phyloP scores from a whole-genome alignment of 2,329 filamentous ascomycete genomes.

The Malbranchea zuffiana region DNA sequence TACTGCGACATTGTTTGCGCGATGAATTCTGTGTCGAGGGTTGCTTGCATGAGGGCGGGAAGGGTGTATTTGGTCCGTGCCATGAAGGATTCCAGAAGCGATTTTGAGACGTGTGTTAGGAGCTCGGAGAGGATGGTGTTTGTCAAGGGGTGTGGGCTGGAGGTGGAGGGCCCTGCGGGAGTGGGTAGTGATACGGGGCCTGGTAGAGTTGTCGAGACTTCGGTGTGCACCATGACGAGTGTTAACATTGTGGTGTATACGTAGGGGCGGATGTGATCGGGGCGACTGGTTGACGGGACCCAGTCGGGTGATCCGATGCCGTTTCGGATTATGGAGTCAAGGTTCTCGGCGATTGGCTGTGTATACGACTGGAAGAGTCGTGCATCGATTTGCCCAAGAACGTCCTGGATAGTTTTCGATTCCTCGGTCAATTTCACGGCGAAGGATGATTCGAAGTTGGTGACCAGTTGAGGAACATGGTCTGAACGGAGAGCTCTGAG shows the following conservation, averaged over 20 bases:
- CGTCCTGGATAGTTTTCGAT: slow-evolving; percentile 80
- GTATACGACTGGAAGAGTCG: slow-evolving; percentile 90
- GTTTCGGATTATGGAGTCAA: slow-evolving; percentile 58
- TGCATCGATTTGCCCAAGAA: slow-evolving; percentile 79
- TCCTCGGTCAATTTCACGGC: slow-evolving; percentile 91
- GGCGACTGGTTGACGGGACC: slow-evolving; percentile 50
- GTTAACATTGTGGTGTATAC: slow-evolving; percentile 76
- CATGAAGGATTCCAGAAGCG: slow-evolving; percentile 73
- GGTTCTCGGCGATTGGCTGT: slow-evolving; percentile 56
- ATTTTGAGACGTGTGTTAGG: slow-evolving; percentile 66
- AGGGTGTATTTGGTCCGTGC: slow-evolving; percentile 59
- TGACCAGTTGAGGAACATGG: slow-evolving; percentile 76
- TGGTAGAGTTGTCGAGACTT: slow-evolving; percentile 66
- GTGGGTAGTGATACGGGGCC: slow-evolving; percentile 57
- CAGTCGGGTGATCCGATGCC: slow-evolving; percentile 64
- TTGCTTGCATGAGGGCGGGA: slow-evolving; percentile 85
- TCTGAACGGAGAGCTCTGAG: slow-evolving; percentile 71
- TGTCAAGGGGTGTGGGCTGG: slow-evolving; percentile 55
- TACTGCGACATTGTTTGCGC: slow-evolving; percentile 87
- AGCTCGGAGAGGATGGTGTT: slow-evolving; percentile 74
- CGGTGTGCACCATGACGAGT: slow-evolving; percentile 83
- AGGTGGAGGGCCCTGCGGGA: slow-evolving; percentile 60
- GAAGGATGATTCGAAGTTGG: slow-evolving; percentile 87
- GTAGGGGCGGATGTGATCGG: slow-evolving; percentile 71
- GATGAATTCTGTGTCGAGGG: slow-evolving; percentile 92